Evolutionary conservation across 202 grass and related monocot species (phyloP).

Genomic region (Schoenoplectus tabernaemontani): DNA sequence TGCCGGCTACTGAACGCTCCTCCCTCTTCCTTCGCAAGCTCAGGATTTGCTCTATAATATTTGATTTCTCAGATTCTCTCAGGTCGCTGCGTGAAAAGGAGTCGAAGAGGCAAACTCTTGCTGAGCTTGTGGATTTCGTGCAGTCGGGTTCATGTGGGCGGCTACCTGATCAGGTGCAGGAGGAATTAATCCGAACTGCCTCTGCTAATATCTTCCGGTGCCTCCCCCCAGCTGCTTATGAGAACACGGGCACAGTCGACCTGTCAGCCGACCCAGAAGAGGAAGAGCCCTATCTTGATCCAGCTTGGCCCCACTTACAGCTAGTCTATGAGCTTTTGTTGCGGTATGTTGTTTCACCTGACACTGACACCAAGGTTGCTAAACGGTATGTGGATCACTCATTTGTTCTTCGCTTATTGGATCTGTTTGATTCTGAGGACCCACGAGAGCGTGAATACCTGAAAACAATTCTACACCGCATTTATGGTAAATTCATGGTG

Average conservation of each 20-base stretch:
- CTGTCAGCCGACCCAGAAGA: conserved; percentile 49
- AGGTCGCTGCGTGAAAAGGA: conserved; percentile 71
- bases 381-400: conserved; percentile 78
- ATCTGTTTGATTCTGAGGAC: conserved; percentile 79
- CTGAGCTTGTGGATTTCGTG: conserved; percentile 80
- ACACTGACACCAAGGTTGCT: conserved; percentile 75
- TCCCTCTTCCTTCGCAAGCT: conserved; percentile 71
- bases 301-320: conserved; percentile 68
- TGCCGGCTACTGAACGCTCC: conserved; percentile 48
- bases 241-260: conserved; percentile 43
- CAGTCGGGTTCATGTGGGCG: conserved; percentile 46
- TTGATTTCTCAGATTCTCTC: conserved; percentile 79
- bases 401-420: conserved; percentile 65
- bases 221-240: conserved; percentile 52
- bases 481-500: conserved; percentile 94
- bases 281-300: conserved; percentile 83
- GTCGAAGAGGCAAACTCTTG: conserved; percentile 71
- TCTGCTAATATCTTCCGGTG: conserved; percentile 69
- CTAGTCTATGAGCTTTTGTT: conserved; percentile 80
- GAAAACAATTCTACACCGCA: conserved; percentile 81
- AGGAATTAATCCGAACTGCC: conserved; percentile 52
- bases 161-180: conserved; percentile 60
- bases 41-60: conserved; percentile 54
- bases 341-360: conserved; percentile 61
- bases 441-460: conserved; percentile 81